A percentile compares a stretch with the other conserved stretches of the same genome.
Conservation (phyloP, 2,329 filamentous ascomycete species). For the Colletotrichum sp. region DNA sequence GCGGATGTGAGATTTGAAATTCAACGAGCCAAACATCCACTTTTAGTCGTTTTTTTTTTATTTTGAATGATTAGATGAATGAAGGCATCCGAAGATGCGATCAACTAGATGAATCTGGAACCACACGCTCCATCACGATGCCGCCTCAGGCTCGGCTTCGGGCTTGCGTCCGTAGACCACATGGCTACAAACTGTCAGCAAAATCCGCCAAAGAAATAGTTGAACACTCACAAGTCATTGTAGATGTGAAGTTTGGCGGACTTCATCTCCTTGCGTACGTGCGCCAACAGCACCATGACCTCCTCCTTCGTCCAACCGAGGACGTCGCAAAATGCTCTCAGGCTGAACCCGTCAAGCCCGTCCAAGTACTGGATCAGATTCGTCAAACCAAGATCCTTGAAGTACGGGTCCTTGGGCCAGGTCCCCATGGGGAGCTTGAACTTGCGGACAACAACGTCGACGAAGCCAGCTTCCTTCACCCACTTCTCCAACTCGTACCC, state of each 20-base stretch:
- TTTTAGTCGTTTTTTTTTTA: no score
- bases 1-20: no score
- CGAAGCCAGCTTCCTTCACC: conserved; percentile 43
- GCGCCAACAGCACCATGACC: conserved; percentile 28
- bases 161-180: not conserved
- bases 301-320: conserved; percentile 31
- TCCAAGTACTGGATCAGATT: conserved; percentile 19
- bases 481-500: conserved; percentile 29
- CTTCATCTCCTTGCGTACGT: conserved; percentile 31
- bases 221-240: conserved; percentile 23
- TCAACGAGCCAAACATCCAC: no score
- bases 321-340: conserved; percentile 30
- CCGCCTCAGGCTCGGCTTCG: not conserved
- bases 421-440: conserved; percentile 38
- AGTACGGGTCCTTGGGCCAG: conserved; percentile 37
- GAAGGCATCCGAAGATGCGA: no score
- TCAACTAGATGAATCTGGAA: no score
- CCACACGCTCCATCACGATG: no score
- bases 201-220: not conserved
- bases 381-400: conserved; percentile 33
- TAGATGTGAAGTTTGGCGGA: conserved; percentile 29
- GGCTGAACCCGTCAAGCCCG: conserved; percentile 26
- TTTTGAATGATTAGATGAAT: no score
- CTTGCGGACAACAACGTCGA: conserved; percentile 31
- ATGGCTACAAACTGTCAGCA: not conserved